Conservation (phyloP, 352 stramenopile species). For the Discostella stelligera region DNA sequence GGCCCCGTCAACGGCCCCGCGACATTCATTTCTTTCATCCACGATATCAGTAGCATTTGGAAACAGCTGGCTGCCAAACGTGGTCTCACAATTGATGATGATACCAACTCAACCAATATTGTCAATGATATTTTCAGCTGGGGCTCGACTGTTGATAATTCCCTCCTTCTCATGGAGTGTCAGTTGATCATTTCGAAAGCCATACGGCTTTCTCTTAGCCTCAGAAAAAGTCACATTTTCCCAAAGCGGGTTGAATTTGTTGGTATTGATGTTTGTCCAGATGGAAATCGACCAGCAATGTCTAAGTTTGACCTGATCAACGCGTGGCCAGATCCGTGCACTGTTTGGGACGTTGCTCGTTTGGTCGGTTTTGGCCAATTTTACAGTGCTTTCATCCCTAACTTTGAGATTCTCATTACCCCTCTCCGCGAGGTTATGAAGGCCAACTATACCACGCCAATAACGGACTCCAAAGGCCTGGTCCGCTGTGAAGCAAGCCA, state of each 20-base stretch:
- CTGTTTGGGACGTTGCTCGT: neutral
- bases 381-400: slow-evolving; percentile 1
- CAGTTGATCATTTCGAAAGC: neutral
- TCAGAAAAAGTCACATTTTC: slow-evolving; percentile 17
- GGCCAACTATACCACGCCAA: neutral
- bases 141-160: neutral
- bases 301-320: slow-evolving; percentile 6
- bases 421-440: neutral
- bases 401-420: neutral
- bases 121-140: slow-evolving; percentile 5
- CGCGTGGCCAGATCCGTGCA: neutral
- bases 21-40: slow-evolving; percentile 24
- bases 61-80: neutral
- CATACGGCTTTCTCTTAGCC: neutral
- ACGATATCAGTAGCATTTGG: slow-evolving; percentile 28
- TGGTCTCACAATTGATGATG: neutral
- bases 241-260: slow-evolving; percentile 15
- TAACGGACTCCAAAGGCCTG: neutral
- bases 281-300: slow-evolving; percentile 8
- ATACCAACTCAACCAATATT: neutral
- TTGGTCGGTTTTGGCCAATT: slow-evolving; percentile 7
- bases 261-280: slow-evolving; percentile 5
- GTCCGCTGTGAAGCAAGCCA: neutral
- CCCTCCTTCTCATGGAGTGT: neutral
- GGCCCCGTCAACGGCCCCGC: slow-evolving; percentile 1